Evolutionary conservation across 1,284 basidiomycete genomes (phyloP), one percentile per base, ranked within the genome.

Genomic region (Gomphus bonarii): DNA sequence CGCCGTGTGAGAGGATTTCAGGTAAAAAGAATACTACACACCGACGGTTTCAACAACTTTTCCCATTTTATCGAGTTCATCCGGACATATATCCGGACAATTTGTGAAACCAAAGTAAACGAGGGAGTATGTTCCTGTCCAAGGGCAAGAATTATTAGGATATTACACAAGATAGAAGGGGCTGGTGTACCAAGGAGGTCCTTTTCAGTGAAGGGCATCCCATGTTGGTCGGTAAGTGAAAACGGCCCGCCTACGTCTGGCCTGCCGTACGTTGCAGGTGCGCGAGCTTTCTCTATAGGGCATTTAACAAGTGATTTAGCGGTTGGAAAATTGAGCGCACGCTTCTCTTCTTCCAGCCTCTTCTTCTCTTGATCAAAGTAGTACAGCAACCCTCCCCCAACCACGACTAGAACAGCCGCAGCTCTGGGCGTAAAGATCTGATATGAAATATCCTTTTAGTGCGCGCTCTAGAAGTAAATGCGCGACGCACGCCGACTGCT

Each of bases 101-200:
- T 97, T 94, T 33, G 93, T 94, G 73, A 97, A 97, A 12, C 94
- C 94, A 71, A 97, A 97, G 74, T 99, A 99, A 57, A 99, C 85
- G 62, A 99, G 74, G 40, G 79, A 89, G 48, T 44, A 58, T 18
- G 55, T 36, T 22, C 46, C 46, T 48, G 44, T 25, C 4, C 25
- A 28, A 50, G 30, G 4, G n/a, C 20, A 25, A 18, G 8, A 36
- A n/a, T 36, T n/a, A n/a, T n/a, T n/a, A n/a, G n/a, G n/a, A n/a
- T n/a, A 50, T 9, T 14, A 7, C n/a, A 18, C 10, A 25, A 31
- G 22, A 25, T n/a, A n/a, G 2, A 35, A 3, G 31, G 12, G 59
- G 22, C 30, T 59, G 31, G 14, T 25, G 33, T 85, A 58, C 91
- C 92, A 28, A 88, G 71, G 54, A 99, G 73, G 67, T 97, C 83